phyloP scores from a whole-genome alignment of 441 rosid species.

The Pelargonium fulgidum region DNA sequence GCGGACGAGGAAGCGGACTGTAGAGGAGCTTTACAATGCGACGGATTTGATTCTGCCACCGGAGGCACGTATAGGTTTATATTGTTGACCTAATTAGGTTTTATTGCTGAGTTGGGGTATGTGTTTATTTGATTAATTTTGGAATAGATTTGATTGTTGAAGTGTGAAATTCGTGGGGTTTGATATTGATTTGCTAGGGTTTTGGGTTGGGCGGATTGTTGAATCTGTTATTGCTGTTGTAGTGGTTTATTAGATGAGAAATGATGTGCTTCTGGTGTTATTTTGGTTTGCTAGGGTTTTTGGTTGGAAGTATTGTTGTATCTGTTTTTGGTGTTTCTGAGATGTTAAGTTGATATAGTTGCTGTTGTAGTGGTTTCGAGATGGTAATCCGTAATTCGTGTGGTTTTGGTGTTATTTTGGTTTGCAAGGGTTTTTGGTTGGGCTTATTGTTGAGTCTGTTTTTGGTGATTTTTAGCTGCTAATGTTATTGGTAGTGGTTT shows the following conservation, averaged over 20 bases:
- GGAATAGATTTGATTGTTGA: conserved; percentile 10
- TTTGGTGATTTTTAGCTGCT: too few species aligned
- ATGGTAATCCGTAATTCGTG: too few species aligned
- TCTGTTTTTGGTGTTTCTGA: too few species aligned
- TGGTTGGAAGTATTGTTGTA: too few species aligned
- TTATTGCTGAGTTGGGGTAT: conserved; percentile 9
- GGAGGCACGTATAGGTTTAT: conserved; percentile 41
- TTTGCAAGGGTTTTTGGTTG: too few species aligned
- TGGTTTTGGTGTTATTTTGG: too few species aligned
- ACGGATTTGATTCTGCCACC: conserved; percentile 33
- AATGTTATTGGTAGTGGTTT: too few species aligned
- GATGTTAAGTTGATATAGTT: too few species aligned
- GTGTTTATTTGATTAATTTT: not conserved
- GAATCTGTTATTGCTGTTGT: conserved; percentile 9
- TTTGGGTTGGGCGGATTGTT: conserved; percentile 4
- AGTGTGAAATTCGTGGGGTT: not conserved
- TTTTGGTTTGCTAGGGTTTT: too few species aligned
- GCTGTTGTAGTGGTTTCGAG: too few species aligned
- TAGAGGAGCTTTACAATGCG: conserved; percentile 36
- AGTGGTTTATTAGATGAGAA: not conserved
- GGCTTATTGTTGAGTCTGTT: too few species aligned
- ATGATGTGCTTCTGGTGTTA: not conserved
- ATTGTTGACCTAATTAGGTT: conserved; percentile 21
- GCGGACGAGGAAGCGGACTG: conserved; percentile 23
- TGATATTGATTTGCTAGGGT: conserved; percentile 4